Evolutionary conservation across 73 alveolate genomes (phyloP), one percentile per base, ranked within the genome.

Genomic region (Effrenium voratum): DNA sequence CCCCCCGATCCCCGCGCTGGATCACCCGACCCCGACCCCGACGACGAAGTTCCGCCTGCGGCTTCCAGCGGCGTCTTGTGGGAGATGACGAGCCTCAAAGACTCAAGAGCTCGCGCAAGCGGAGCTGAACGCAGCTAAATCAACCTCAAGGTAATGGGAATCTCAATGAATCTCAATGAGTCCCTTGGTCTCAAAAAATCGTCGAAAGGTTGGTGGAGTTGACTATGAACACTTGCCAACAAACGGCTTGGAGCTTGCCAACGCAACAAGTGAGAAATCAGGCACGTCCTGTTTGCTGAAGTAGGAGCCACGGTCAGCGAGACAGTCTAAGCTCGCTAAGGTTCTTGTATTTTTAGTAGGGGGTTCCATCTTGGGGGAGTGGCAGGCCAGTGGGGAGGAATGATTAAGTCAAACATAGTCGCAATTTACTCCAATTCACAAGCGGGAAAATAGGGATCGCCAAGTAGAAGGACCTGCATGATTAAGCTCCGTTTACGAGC

Each of bases 61-160:
- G 63, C 94, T 59, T 85, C 94, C 30, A 85, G 75, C n/a, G 94
- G 94, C 44, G 94, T 85, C 94, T 59, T 57, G 45, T 85, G 94
- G 26, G 94, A 85, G 63, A 85, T 60, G 45, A 85, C 94, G 63
- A 85, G 38, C 94, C 94, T 85, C 30, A 40, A 45, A 24, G 2
- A 68, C 8, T 72, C 41, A 10, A 30, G 68, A 24, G 40, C 32
- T 19, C 44, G 19, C 46, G 82, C 19, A 57, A 32, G 72, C 72
- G 72, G 28, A 57, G 28, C 72, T 26, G 2, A 57, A 32, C 1
- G 72, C 19, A 24, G 28, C 34, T 57, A 57, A 32, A 15, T 6
- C 72, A 19, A 13, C 66, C 10, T 52, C 10, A 10, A 13, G 66
- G 19, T 52, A 10, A 52, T 13, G 66, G 66, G 10, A 10, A 19